Evolutionary conservation across 306 rosid genomes (phyloP).

Genomic region (Herpetospermum pedunculosum): DNA sequence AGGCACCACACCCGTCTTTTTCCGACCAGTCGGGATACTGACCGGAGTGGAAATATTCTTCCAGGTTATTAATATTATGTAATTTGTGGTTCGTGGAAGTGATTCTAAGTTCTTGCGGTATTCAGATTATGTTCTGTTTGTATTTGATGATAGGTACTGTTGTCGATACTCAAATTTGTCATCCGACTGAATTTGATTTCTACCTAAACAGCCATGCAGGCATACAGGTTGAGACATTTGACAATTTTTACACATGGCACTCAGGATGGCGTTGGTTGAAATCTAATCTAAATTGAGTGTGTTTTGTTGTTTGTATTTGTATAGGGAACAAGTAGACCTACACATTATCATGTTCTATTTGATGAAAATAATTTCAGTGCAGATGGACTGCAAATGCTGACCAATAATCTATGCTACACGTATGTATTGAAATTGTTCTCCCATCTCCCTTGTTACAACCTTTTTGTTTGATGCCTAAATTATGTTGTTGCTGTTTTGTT

Average conservation of each 20-base stretch:
- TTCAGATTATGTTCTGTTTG: neutral
- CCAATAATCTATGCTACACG: constrained; percentile 43
- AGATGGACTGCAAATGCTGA: constrained; percentile 23
- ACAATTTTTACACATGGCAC: neutral
- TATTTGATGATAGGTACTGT: constrained; percentile 45
- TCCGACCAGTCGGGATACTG: constrained; percentile 18
- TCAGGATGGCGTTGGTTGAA: neutral
- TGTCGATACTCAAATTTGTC: constrained; percentile 52
- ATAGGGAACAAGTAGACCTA: constrained; percentile 41
- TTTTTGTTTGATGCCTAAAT: neutral
- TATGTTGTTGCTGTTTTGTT: no score
- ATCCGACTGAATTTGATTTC: constrained; percentile 58
- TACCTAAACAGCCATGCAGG: constrained; percentile 81
- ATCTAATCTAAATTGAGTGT: no score
- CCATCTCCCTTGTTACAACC: neutral
- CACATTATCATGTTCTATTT: constrained; percentile 31
- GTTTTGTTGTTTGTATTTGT: neutral
- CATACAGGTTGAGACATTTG: constrained; percentile 32
- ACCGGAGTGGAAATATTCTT: constrained; percentile 59
- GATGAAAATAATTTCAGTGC: constrained; percentile 36
- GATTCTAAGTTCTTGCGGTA: neutral
- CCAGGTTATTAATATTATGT: constrained; percentile 39
- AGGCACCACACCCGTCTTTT: constrained; percentile 71
- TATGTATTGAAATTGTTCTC: neutral
- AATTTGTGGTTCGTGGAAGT: neutral